These are phyloP conservation scores for Microbotryum silenes-acaulis DNA, from an alignment of 1,284 basidiomycete species.

Conservation along the genomic window DNA sequence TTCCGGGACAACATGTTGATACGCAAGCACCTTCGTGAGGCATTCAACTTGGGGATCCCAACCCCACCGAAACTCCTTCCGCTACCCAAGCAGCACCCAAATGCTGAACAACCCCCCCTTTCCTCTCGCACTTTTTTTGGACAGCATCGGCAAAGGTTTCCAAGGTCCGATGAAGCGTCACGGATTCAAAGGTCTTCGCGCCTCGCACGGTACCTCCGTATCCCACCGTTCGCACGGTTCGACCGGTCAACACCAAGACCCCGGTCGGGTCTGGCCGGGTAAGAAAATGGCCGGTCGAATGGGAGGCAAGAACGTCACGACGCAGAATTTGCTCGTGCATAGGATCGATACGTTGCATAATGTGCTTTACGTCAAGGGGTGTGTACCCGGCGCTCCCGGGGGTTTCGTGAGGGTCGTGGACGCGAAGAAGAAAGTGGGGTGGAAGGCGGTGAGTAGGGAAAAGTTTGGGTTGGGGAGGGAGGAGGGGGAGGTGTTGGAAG, in stretches of 20 bases:
- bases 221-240: conserved; percentile 90
- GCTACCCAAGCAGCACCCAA: too few species aligned
- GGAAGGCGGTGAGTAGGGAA: conserved; percentile 49
- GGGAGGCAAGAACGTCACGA: conserved; percentile 72
- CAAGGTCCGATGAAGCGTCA: conserved; percentile 96
- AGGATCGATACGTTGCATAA: conserved; percentile 59
- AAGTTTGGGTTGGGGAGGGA: conserved; percentile 32
- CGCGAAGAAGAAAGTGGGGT: conserved; percentile 71
- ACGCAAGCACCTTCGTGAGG: conserved; percentile 84
- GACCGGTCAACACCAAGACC: conserved; percentile 77
- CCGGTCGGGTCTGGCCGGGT: conserved; percentile 46
- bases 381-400: conserved; percentile 50
- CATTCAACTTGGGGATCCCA: too few species aligned
- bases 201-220: conserved; percentile 92
- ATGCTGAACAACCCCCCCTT: too few species aligned
- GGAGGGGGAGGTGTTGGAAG: conserved; percentile 54
- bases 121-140: not conserved
- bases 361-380: conserved; percentile 71
- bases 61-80: not conserved
- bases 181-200: conserved; percentile 83
- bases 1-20: conserved; percentile 95
- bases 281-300: conserved; percentile 98
- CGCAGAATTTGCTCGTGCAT: conserved; percentile 41
- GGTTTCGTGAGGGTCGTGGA: conserved; percentile 55
- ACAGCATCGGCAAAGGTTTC: conserved; percentile 91